Conservation (phyloP, 371 early-diverging fungal species). For the Mucor plumbeus region DNA sequence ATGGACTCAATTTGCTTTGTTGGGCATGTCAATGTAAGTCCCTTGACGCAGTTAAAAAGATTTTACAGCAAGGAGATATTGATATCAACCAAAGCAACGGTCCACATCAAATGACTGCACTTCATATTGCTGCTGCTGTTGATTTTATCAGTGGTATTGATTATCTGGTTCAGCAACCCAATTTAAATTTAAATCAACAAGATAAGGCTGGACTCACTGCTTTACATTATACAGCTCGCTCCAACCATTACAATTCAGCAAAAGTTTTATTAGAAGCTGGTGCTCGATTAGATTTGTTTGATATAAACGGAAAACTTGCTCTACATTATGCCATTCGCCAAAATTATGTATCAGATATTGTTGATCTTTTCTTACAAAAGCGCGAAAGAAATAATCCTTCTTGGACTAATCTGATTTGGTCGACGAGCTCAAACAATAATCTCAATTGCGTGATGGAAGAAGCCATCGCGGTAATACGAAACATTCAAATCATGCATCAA, state of each 20-base stretch:
- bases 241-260: not conserved
- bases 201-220: slow-evolving; percentile 69
- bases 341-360: slow-evolving; percentile 39
- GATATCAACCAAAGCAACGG: slow-evolving; percentile 39
- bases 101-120: slow-evolving; percentile 38
- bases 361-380: slow-evolving; percentile 59
- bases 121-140: slow-evolving; percentile 39
- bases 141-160: slow-evolving; percentile 24
- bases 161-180: not conserved
- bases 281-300: slow-evolving; percentile 47
- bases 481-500: slow-evolving; percentile 17
- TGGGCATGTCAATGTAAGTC: slow-evolving; percentile 26
- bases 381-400: slow-evolving; percentile 15
- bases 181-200: slow-evolving; percentile 58
- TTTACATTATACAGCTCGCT: slow-evolving; percentile 33
- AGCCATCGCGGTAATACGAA: slow-evolving; percentile 35
- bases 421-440: not conserved
- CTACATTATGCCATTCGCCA: slow-evolving; percentile 53
- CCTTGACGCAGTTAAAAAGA: slow-evolving; percentile 6
- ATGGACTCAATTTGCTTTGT: slow-evolving; percentile 14
- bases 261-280: slow-evolving; percentile 37
- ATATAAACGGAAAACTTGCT: slow-evolving; percentile 65
- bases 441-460: slow-evolving; percentile 20
- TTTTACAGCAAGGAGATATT: slow-evolving; percentile 39
- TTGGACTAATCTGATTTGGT: slow-evolving; percentile 12